Evolutionary conservation across 2,329 filamentous ascomycete genomes (phyloP).

Genomic region (Trichoderma pleuroti): DNA sequence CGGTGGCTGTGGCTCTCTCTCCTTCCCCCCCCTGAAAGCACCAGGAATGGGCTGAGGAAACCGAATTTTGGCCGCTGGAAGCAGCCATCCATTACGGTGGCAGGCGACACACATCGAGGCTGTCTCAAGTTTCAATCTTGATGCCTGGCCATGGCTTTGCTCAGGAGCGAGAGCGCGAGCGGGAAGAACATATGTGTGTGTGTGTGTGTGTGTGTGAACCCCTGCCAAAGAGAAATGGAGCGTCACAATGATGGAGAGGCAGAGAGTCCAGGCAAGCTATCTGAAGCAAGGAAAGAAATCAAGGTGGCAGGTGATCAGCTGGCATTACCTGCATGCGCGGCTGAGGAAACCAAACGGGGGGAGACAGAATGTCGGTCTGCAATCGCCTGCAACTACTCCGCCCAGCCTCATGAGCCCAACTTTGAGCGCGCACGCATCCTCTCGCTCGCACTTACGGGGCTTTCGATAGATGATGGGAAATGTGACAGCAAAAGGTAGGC

Average conservation of each 20-base stretch:
- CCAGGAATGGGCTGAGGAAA: not conserved
- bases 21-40: slow-evolving; percentile 7
- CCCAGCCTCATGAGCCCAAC: not conserved
- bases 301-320: not conserved
- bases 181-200: not conserved
- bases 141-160: not conserved
- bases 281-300: not conserved
- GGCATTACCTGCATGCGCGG: not conserved
- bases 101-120: not conserved
- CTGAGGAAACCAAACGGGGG: not conserved
- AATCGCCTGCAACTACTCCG: slow-evolving; percentile 8
- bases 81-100: not conserved
- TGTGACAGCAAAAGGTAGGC: not conserved
- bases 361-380: slow-evolving; percentile 14
- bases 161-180: not conserved
- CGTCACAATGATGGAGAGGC: too few relatives aligned
- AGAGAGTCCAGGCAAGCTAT: not conserved
- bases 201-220: not conserved
- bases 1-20: not conserved
- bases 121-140: not conserved
- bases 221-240: too few relatives aligned
- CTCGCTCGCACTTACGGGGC: not conserved
- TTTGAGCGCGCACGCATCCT: not conserved
- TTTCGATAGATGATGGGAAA: not conserved
- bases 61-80: not conserved